Conservation (phyloP, 1,139 yeast species). For the Sporopachydermia cereana region DNA sequence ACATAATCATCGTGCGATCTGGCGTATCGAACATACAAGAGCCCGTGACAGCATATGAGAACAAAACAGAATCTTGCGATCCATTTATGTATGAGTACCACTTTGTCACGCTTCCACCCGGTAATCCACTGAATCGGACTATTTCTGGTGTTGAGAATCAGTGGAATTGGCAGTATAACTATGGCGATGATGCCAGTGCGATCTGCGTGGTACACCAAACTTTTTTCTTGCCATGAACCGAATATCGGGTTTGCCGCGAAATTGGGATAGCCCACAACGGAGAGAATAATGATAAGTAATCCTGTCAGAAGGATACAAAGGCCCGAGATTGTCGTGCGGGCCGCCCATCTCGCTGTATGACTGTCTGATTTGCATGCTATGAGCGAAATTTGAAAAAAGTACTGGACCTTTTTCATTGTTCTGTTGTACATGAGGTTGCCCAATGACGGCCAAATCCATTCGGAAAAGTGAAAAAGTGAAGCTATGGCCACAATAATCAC, state of each 20-base stretch:
- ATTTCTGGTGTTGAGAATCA: constrained; percentile 22
- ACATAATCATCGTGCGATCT: not conserved
- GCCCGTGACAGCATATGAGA: not conserved
- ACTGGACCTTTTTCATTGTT: not conserved
- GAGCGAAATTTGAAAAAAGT: too few species aligned
- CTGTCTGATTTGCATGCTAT: too few species aligned
- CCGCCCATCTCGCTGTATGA: too few species aligned
- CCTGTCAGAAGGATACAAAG: too few species aligned
- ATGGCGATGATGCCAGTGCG: constrained; percentile 25
- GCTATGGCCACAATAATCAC: not conserved
- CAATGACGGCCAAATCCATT: not conserved
- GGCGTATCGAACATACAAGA: not conserved
- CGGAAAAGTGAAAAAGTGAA: not conserved
- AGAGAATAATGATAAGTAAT: not conserved
- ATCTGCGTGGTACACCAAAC: constrained; percentile 19
- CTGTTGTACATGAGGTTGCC: not conserved
- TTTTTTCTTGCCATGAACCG: not conserved
- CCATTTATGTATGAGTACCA: not conserved
- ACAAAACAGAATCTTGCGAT: constrained; percentile 14
- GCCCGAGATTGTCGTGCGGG: too few species aligned
- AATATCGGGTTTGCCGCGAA: not conserved
- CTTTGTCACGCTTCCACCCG: constrained; percentile 15
- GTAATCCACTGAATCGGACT: constrained; percentile 22
- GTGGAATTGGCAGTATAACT: constrained; percentile 19
- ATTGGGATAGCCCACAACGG: not conserved